Conservation (phyloP, 345 rosid species). For the Eucalyptus sp. region DNA sequence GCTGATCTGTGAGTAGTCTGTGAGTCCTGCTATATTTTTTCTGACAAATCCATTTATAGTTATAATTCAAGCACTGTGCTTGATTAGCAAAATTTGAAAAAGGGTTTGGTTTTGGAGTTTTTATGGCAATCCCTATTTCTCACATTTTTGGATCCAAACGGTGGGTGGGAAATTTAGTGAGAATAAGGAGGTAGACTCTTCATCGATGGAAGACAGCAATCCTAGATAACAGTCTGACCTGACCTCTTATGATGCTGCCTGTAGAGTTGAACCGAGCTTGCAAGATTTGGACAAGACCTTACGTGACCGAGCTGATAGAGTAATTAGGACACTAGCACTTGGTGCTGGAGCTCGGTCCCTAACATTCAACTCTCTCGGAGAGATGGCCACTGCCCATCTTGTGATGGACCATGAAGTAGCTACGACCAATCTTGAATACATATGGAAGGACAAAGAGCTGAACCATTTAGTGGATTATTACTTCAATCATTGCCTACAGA, state of each 20-base stretch:
- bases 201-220: background rate
- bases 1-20: background rate
- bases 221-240: constrained; percentile 21
- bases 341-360: constrained; percentile 35
- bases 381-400: constrained; percentile 31
- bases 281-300: constrained; percentile 39
- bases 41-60: background rate
- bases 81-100: background rate
- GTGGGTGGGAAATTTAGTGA: background rate
- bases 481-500: constrained; percentile 38
- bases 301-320: constrained; percentile 47
- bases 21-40: background rate
- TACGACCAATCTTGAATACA: constrained; percentile 47
- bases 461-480: constrained; percentile 49
- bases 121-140: background rate
- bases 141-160: background rate
- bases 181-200: background rate
- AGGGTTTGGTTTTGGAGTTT: background rate
- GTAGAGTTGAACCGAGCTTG: constrained; percentile 51
- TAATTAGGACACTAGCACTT: constrained; percentile 37
- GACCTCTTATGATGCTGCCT: constrained; percentile 56
- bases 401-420: constrained; percentile 69
- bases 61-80: background rate
- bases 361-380: constrained; percentile 25
- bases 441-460: constrained; percentile 56